These are phyloP conservation scores for Rhynchospora breviuscula DNA, from an alignment of 176 grass and related monocot species.

Conservation along the genomic window DNA sequence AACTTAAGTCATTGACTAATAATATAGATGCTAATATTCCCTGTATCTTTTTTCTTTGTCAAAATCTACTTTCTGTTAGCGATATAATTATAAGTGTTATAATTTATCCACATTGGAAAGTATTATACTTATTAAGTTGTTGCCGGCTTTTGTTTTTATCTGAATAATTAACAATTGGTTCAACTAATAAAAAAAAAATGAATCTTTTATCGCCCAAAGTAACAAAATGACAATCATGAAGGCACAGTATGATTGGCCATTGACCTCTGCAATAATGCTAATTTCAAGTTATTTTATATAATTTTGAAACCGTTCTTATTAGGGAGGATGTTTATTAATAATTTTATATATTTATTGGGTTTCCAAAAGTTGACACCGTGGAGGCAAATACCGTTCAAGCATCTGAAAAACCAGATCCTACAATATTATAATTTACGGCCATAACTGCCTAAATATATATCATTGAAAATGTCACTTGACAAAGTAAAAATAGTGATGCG, in stretches of 20 bases:
- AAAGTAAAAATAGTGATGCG: conserved; percentile 18
- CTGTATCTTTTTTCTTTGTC: not conserved
- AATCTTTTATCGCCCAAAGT: too few relatives aligned
- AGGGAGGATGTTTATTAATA: not conserved
- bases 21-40: not conserved
- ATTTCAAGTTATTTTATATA: not conserved
- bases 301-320: not conserved
- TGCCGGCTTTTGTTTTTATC: not conserved
- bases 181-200: not conserved
- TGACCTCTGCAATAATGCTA: not conserved
- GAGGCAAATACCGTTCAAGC: not conserved
- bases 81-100: not conserved
- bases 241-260: not conserved
- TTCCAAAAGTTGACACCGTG: too few relatives aligned
- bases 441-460: conserved; percentile 1
- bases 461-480: not conserved
- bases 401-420: not conserved
- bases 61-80: not conserved
- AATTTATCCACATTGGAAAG: not conserved
- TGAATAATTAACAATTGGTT: not conserved
- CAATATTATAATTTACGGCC: conserved; percentile 1
- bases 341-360: too few relatives aligned
- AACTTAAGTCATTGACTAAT: not conserved
- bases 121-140: not conserved
- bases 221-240: not conserved